These are phyloP conservation scores for Cladophialophora psammophila DNA, from an alignment of 2,329 filamentous ascomycete genomes.

Conservation along the genomic window DNA sequence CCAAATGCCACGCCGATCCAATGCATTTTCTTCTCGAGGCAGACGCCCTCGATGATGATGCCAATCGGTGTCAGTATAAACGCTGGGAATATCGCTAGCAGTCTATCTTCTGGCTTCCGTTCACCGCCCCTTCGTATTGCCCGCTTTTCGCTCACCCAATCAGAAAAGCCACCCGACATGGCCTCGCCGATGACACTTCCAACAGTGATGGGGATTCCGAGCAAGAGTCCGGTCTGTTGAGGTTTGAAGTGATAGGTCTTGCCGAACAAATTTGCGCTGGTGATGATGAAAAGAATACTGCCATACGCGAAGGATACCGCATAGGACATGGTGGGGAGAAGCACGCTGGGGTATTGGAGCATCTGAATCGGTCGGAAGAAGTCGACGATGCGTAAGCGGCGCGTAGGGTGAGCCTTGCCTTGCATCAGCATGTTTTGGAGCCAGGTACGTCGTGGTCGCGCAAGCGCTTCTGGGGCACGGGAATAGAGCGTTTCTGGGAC, in stretches of 20 bases:
- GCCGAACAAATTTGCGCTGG: not conserved
- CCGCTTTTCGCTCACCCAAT: conserved; percentile 6
- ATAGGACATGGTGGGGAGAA: conserved; percentile 16
- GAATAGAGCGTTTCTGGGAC: conserved; percentile 17
- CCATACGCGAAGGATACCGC: conserved; percentile 11
- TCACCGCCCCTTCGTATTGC: conserved; percentile 8
- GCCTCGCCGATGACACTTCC: conserved; percentile 14
- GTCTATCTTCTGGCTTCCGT: conserved; percentile 13
- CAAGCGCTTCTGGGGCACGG: conserved; percentile 4
- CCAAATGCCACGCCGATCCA: conserved; percentile 5
- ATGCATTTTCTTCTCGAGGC: conserved; percentile 5
- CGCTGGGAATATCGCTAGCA: conserved; percentile 5
- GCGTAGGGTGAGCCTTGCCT: conserved; percentile 13
- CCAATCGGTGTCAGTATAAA: conserved; percentile 2
- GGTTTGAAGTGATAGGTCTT: conserved; percentile 11
- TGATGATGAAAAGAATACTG: conserved; percentile 11
- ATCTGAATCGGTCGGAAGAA: conserved; percentile 13
- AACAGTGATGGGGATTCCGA: conserved; percentile 12
- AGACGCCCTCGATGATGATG: conserved; percentile 8
- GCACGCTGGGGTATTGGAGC: conserved; percentile 10
- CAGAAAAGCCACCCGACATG: conserved; percentile 9
- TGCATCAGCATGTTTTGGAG: not conserved
- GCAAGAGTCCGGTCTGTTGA: conserved; percentile 13
- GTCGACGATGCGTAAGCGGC: not conserved
- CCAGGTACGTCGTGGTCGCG: not conserved